Conservation (phyloP, 1,284 basidiomycete species). For the Veloporphyrellus conicus region DNA sequence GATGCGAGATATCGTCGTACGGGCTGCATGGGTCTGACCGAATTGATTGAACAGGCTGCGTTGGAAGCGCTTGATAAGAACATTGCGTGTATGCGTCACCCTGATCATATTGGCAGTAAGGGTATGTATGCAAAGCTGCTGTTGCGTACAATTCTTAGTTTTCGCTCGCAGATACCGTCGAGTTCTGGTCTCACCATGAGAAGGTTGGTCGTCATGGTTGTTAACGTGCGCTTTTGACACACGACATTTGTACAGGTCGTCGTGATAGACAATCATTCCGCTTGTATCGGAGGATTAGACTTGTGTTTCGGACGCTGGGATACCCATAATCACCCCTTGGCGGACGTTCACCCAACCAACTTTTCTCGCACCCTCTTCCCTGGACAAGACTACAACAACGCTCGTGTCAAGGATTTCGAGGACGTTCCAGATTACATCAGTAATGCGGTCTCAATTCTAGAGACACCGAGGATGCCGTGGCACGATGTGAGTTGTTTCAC, state of each 20-base stretch:
- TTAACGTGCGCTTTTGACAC: slow-evolving; percentile 2
- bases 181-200: slow-evolving; percentile 85
- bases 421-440: slow-evolving; percentile 76
- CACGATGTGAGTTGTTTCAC: slow-evolving; percentile 59
- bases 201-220: slow-evolving; percentile 36
- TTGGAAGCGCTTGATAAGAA: slow-evolving; percentile 83
- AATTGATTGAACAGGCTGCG: slow-evolving; percentile 51
- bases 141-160: background rate
- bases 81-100: slow-evolving; percentile 82
- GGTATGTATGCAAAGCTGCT: slow-evolving; percentile 36
- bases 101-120: slow-evolving; percentile 82
- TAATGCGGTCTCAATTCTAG: slow-evolving; percentile 68
- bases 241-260: slow-evolving; percentile 47
- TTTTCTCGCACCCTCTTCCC: slow-evolving; percentile 82
- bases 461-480: slow-evolving; percentile 83
- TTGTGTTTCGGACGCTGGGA: slow-evolving; percentile 96
- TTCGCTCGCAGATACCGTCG: slow-evolving; percentile 52
- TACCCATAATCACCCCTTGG: slow-evolving; percentile 78
- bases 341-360: slow-evolving; percentile 85
- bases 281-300: slow-evolving; percentile 82
- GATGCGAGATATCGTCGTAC: background rate
- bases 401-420: slow-evolving; percentile 76
- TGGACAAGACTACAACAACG: slow-evolving; percentile 92
- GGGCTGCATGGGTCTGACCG: background rate
- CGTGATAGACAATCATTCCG: slow-evolving; percentile 81